These are phyloP conservation scores for Lithocarpus polystachyus DNA, from an alignment of 306 rosid species.

Conservation along the genomic window DNA sequence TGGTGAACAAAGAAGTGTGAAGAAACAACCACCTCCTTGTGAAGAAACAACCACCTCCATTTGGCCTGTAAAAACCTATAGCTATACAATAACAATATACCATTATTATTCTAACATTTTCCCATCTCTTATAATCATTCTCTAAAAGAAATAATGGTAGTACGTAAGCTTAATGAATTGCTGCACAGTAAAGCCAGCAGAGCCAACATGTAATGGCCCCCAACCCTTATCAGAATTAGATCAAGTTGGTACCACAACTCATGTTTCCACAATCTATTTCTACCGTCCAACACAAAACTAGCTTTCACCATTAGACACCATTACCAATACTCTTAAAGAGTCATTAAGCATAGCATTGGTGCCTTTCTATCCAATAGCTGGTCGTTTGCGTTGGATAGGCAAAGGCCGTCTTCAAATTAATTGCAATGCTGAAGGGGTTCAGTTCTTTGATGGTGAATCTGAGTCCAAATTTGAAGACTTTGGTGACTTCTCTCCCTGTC, in stretches of 20 bases:
- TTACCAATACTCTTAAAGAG: constrained; percentile 33
- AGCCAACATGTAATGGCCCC: constrained; percentile 38
- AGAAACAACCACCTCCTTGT: too few relatives aligned
- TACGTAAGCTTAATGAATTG: constrained; percentile 31
- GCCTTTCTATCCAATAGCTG: constrained; percentile 61
- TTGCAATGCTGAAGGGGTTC: constrained; percentile 51
- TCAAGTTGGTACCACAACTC: constrained; percentile 45
- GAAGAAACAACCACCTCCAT: too few relatives aligned
- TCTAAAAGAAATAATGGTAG: constrained; percentile 24
- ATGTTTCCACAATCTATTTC: constrained; percentile 48
- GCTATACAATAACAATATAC: too few relatives aligned
- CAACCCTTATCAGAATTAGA: constrained; percentile 51
- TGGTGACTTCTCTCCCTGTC: constrained; percentile 33
- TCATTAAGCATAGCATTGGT: constrained; percentile 47
- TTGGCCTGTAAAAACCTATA: too few relatives aligned
- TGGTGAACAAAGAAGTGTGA: too few relatives aligned
- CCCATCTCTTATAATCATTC: too few relatives aligned
- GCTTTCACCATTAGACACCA: background rate
- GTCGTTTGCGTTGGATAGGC: constrained; percentile 45
- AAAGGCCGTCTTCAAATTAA: constrained; percentile 50
- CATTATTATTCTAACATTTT: too few relatives aligned
- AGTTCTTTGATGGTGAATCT: constrained; percentile 45
- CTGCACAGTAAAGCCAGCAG: constrained; percentile 31
- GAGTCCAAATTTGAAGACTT: constrained; percentile 22
- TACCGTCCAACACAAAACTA: constrained; percentile 26